Conservation (phyloP, 805 yeast genomes). For the Debaryomyces castellii region DNA sequence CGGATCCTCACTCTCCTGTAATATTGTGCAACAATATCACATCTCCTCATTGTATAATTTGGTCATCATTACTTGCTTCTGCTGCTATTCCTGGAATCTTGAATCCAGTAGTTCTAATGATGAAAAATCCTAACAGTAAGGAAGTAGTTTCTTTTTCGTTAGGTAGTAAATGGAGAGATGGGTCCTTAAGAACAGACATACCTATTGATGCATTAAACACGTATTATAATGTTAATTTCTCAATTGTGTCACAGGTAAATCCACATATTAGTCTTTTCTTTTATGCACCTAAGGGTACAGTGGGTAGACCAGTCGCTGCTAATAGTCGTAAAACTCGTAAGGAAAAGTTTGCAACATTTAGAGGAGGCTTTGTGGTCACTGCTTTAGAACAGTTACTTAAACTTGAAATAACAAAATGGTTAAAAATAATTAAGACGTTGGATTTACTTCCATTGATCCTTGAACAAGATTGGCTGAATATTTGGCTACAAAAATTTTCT, state of each 20-base stretch:
- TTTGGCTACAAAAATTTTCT: slow-evolving; percentile 71
- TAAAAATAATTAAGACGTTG: slow-evolving; percentile 60
- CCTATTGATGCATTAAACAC: slow-evolving; percentile 74
- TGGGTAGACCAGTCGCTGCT: slow-evolving; percentile 72
- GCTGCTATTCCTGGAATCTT: slow-evolving; percentile 83
- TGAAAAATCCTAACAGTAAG: slow-evolving; percentile 43
- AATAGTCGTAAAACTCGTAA: slow-evolving; percentile 40
- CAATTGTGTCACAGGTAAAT: slow-evolving; percentile 78
- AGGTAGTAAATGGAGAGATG: slow-evolving; percentile 79
- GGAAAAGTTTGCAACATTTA: slow-evolving; percentile 40
- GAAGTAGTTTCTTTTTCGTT: slow-evolving; percentile 63
- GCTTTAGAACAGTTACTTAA: slow-evolving; percentile 70
- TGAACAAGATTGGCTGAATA: slow-evolving; percentile 79
- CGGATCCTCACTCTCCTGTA: slow-evolving; percentile 79
- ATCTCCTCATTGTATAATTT: slow-evolving; percentile 77
- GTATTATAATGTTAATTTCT: slow-evolving; percentile 72
- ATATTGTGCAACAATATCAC: slow-evolving; percentile 75
- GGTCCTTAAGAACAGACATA: slow-evolving; percentile 74
- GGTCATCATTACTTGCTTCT: slow-evolving; percentile 75
- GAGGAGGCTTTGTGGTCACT: slow-evolving; percentile 78
- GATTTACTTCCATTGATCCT: slow-evolving; percentile 66
- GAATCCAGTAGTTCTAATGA: slow-evolving; percentile 78
- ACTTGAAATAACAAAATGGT: slow-evolving; percentile 76
- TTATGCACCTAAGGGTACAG: slow-evolving; percentile 77
- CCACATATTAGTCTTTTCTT: slow-evolving; percentile 78